Evolutionary conservation across 306 rosid species (phyloP), one percentile per base, ranked within the genome.

Genomic region (Castanea mollissima): DNA sequence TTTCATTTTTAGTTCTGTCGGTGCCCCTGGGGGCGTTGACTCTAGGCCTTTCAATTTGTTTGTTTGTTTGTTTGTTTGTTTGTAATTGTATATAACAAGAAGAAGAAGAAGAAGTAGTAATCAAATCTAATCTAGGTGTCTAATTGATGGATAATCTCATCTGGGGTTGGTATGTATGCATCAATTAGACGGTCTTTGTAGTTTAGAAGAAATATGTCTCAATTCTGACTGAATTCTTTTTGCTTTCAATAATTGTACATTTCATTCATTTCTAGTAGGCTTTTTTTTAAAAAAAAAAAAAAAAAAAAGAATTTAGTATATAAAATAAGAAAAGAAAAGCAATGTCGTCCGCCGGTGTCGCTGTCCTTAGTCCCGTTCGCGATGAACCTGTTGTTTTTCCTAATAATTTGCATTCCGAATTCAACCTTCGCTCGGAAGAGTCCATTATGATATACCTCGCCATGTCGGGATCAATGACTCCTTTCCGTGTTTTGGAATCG

Each of bases 261-360:
- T 78, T 74, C 35, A 62, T 71, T 68, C 58, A 86, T 73, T 86
- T 74, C 85, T 83, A 41, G 71, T 74, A 46, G 56, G 64, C 71
- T 65, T 82, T 56, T 2, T n/a, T n/a, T n/a, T 76, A 51, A 8
- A n/a, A 23, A 6, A 38, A 38, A 38, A 38, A 0, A 6, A 35
- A 23, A 0, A 23, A 23, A 23, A 23, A 23, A 23, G 1, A 6
- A 38, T 74, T 41, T 58, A 71, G 25, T 69, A 2, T 2, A 27
- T 25, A 25, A 25, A 15, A 38, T 56, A 3, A 34, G 67, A 59
- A 62, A 52, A 32, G 27, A 25, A 2, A 67, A 27, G 64, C 87
- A 82, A 94, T 94, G 99, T 88, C 97, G 79, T 91, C 99, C 13
- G 83, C 97, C 29, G 97, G 95, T 85, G 87, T 94, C 25, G 70